A percentile compares a stretch with the other conserved stretches of the same genome.
phyloP scores from a whole-genome alignment of 2,329 filamentous ascomycete species.

The Aspergillus ustus region DNA sequence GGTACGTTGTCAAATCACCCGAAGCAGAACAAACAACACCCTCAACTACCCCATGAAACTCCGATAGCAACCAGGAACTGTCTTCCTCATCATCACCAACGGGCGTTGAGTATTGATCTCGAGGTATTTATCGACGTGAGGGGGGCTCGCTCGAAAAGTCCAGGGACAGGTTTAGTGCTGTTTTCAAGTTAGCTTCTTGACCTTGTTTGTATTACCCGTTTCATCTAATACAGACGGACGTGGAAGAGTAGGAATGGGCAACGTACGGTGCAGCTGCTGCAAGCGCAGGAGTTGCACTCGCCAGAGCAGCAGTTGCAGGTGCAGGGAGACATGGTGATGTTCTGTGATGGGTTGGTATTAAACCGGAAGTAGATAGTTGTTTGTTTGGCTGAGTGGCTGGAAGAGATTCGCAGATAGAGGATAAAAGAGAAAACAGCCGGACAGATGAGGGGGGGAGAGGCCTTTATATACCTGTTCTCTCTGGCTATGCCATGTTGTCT shows the following conservation, averaged over 20 bases:
- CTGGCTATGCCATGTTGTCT: not conserved
- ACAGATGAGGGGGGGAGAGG: not conserved
- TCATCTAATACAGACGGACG: too few relatives aligned
- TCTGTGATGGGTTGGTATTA: conserved; percentile 12
- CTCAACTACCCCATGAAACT: not conserved
- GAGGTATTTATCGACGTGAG: conserved; percentile 10
- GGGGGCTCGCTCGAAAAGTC: conserved; percentile 2
- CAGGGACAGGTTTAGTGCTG: conserved; percentile 10
- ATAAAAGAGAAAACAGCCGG: not conserved
- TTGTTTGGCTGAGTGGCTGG: conserved; percentile 10
- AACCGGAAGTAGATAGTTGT: not conserved
- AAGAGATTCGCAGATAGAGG: not conserved
- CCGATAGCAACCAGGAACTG: not conserved
- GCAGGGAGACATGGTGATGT: conserved; percentile 47
- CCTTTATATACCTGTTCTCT: conserved; percentile 6
- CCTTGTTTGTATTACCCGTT: not conserved
- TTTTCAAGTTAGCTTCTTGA: not conserved
- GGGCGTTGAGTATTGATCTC: conserved; percentile 9
- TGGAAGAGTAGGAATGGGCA: not conserved
- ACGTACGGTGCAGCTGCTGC: conserved; percentile 42
- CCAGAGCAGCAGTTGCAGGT: conserved; percentile 47
- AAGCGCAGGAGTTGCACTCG: conserved; percentile 46
- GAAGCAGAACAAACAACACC: not conserved
- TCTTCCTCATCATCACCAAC: conserved; percentile 1
- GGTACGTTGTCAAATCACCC: not conserved